Evolutionary conservation across 345 rosid genomes (phyloP).

Genomic region (Garcia nutans): DNA sequence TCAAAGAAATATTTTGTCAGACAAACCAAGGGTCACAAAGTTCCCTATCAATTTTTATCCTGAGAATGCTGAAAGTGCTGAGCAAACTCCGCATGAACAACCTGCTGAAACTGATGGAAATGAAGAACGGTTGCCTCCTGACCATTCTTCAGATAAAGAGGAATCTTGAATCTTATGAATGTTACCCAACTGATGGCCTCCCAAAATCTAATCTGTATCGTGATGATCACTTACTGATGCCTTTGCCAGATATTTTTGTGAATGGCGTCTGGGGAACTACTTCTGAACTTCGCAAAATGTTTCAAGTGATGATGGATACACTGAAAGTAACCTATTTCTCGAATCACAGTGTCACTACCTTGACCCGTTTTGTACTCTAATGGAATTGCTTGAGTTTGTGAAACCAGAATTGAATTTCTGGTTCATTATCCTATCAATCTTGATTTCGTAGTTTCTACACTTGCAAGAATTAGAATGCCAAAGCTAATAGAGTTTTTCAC

Average conservation of each 20-base stretch:
- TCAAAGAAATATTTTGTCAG: conserved; percentile 78
- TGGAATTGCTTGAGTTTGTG: background rate
- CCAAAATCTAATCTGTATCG: background rate
- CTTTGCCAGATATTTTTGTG: conserved; percentile 7
- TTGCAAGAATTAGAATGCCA: background rate
- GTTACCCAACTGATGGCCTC: background rate
- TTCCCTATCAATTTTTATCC: conserved; percentile 95
- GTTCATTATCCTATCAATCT: background rate
- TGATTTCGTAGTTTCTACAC: background rate
- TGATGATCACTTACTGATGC: conserved; percentile 4
- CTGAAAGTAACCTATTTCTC: background rate
- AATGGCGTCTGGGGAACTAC: background rate
- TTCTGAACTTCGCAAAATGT: conserved; percentile 3
- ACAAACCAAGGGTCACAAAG: conserved; percentile 92
- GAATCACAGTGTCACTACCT: background rate
- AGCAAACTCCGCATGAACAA: conserved; percentile 40
- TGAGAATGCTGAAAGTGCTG: conserved; percentile 41
- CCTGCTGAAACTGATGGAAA: conserved; percentile 38
- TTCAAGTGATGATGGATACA: conserved; percentile 8
- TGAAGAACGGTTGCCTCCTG: conserved; percentile 28
- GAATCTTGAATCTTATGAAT: conserved; percentile 25
- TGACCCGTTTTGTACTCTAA: conserved; percentile 1
- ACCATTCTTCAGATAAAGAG: conserved; percentile 30
- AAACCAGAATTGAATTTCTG: background rate
- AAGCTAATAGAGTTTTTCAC: background rate